Conservation (phyloP, 1,139 yeast genomes). For the Protomyces inundatus region DNA sequence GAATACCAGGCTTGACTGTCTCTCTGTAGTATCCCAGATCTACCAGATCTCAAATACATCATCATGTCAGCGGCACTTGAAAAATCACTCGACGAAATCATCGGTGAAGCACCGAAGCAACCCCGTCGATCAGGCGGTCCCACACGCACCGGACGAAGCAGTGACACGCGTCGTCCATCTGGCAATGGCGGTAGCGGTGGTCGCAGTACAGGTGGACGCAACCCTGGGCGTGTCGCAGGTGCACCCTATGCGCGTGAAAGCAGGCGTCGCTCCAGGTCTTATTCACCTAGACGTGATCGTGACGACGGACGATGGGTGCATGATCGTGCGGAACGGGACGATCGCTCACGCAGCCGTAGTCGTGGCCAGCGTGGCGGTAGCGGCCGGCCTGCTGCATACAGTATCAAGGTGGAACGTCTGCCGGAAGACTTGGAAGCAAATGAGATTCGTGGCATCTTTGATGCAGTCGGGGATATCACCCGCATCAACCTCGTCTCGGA, state of each 20-base stretch:
- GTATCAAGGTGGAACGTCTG: neutral
- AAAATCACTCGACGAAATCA: constrained; percentile 19
- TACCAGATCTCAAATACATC: no score
- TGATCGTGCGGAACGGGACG: constrained; percentile 3
- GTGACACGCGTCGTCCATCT: neutral
- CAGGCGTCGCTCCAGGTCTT: constrained; percentile 1
- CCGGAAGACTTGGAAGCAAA: constrained; percentile 9
- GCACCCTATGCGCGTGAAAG: neutral
- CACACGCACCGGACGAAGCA: neutral
- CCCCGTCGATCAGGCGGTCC: neutral
- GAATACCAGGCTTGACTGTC: no score
- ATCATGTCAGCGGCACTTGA: constrained; percentile 17
- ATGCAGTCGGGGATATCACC: constrained; percentile 8
- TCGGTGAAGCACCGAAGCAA: constrained; percentile 12
- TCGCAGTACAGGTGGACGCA: constrained; percentile 1
- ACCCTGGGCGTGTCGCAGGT: neutral
- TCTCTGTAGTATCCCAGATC: no score
- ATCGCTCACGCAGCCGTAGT: neutral
- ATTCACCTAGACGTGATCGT: neutral
- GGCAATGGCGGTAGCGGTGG: neutral
- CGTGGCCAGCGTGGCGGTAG: neutral
- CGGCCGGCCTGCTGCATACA: neutral
- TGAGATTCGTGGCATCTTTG: constrained; percentile 10
- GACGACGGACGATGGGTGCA: constrained; percentile 9
- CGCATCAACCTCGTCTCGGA: constrained; percentile 19